Evolutionary conservation across 2,329 filamentous ascomycete genomes (phyloP).

Genomic region (Claviceps purpurea): DNA sequence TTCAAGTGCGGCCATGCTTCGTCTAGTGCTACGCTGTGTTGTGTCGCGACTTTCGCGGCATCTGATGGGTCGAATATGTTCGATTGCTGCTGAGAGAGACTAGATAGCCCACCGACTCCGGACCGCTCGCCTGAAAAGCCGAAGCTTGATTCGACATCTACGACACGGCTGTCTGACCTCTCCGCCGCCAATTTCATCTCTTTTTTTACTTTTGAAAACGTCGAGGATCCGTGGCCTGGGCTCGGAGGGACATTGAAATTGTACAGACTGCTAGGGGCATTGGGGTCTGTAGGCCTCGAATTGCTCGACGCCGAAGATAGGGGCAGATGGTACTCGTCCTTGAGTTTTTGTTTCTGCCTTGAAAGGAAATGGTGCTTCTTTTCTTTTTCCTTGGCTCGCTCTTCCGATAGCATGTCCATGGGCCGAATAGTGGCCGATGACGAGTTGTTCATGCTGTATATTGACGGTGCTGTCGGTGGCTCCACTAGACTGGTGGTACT

Average conservation of each 20-base stretch:
- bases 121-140: constrained; percentile 34
- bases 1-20: constrained; percentile 76
- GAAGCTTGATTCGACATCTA: constrained; percentile 38
- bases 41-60: constrained; percentile 39
- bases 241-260: constrained; percentile 65
- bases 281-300: constrained; percentile 61
- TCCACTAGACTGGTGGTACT: constrained; percentile 61
- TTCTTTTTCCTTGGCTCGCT: constrained; percentile 43
- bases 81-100: constrained; percentile 25
- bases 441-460: constrained; percentile 65
- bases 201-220: constrained; percentile 72
- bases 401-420: constrained; percentile 34
- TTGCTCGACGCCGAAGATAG: constrained; percentile 67
- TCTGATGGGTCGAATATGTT: constrained; percentile 41
- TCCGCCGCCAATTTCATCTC: constrained; percentile 75
- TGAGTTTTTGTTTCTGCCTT: constrained; percentile 65
- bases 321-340: constrained; percentile 59
- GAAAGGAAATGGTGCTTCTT: constrained; percentile 72
- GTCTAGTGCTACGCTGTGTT: constrained; percentile 58
- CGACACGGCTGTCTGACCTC: constrained; percentile 32
- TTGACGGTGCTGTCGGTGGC: constrained; percentile 39
- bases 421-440: constrained; percentile 67
- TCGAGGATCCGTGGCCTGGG: constrained; percentile 48
- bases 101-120: constrained; percentile 38
- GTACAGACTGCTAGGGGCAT: constrained; percentile 62